Conservation (phyloP, 148 eudicot genomes). For the Rhododendron griersonianum region DNA sequence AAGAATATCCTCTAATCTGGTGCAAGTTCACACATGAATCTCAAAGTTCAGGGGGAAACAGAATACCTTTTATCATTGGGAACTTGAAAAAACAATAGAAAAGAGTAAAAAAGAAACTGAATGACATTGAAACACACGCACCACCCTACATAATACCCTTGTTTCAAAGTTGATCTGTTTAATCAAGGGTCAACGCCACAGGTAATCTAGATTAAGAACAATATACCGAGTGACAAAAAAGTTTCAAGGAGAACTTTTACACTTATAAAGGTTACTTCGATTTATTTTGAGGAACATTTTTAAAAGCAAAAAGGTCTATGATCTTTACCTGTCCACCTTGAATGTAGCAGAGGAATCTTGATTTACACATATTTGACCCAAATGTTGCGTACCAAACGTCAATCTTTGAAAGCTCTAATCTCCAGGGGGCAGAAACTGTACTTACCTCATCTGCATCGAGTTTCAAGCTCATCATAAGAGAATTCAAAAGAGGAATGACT, state of each 20-base stretch:
- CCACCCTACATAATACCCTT: neutral
- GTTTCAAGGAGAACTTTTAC: neutral
- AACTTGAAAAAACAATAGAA: neutral
- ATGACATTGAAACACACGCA: neutral
- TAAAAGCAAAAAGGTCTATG: neutral
- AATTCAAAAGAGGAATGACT: neutral
- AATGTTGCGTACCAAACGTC: constrained; percentile 85
- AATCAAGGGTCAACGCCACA: neutral
- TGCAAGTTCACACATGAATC: neutral
- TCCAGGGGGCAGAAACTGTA: constrained; percentile 48
- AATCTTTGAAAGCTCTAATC: constrained; percentile 50
- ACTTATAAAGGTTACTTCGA: no score
- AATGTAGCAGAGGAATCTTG: constrained; percentile 84
- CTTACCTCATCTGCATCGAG: constrained; percentile 39
- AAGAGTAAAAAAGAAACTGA: neutral
- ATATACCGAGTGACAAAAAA: neutral
- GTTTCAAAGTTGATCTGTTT: neutral
- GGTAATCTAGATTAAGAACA: neutral
- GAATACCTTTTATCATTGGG: neutral
- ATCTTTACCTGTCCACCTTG: constrained; percentile 86
- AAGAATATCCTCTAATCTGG: neutral
- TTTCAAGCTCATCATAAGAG: neutral
- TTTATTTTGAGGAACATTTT: neutral
- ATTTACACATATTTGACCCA: constrained; percentile 84
- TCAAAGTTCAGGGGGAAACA: neutral